Percentiles rank a stretch among this genome's conserved stretches.
These are phyloP conservation scores for Colletotrichum gigasporum DNA, from an alignment of 2,329 filamentous ascomycete genomes.

Conservation along the genomic window DNA sequence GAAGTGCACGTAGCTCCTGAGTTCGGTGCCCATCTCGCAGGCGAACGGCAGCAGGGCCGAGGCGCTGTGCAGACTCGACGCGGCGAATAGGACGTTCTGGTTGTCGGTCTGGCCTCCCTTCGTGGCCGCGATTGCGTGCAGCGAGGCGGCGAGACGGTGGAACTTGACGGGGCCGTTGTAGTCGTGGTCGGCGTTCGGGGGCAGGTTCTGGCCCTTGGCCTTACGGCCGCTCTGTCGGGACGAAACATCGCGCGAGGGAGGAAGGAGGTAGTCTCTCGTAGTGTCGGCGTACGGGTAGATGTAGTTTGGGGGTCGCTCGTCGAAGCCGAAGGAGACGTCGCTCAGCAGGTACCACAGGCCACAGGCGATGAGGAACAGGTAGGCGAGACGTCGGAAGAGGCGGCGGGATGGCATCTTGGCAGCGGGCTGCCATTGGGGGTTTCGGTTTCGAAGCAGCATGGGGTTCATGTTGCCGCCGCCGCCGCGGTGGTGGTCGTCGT, in stretches of 20 bases:
- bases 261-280: conserved; percentile 5
- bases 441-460: conserved; percentile 37
- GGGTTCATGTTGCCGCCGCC: background rate
- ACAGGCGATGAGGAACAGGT: conserved; percentile 58
- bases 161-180: conserved; percentile 80
- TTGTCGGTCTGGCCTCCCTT: conserved; percentile 62
- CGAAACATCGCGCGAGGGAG: conserved; percentile 18
- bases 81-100: conserved; percentile 81
- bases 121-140: conserved; percentile 67
- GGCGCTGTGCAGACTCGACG: conserved; percentile 77
- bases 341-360: conserved; percentile 72
- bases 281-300: conserved; percentile 40
- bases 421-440: conserved; percentile 50
- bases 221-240: background rate
- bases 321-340: conserved; percentile 62
- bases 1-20: conserved; percentile 82
- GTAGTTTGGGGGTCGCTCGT: conserved; percentile 45
- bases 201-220: conserved; percentile 30
- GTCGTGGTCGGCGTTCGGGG: conserved; percentile 39
- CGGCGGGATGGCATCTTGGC: conserved; percentile 59
- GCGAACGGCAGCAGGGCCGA: conserved; percentile 81
- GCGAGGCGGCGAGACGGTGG: conserved; percentile 68
- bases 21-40: conserved; percentile 81
- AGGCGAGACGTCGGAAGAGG: conserved; percentile 60
- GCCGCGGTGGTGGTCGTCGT: conserved; percentile 60